These are phyloP conservation scores for Myrica gale DNA, from an alignment of 306 rosid species.

Conservation along the genomic window DNA sequence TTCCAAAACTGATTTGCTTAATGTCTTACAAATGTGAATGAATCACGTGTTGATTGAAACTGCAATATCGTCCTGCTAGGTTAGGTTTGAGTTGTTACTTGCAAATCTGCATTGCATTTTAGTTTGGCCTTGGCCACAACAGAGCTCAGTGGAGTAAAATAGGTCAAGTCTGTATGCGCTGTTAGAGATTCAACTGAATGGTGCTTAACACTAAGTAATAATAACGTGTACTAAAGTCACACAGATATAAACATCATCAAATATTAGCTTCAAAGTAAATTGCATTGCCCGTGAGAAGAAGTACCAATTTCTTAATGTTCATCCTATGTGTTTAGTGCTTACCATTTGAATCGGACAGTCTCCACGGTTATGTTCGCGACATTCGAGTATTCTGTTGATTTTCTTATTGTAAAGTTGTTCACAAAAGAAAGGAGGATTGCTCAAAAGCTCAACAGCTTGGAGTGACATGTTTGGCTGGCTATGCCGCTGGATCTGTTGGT, in stretches of 20 bases:
- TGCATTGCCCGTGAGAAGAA: not conserved
- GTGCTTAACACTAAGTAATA: not conserved
- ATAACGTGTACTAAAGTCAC: not conserved
- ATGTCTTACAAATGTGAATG: not conserved
- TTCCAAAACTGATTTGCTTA: not conserved
- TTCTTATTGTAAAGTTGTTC: constrained; percentile 43
- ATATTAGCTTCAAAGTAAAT: not conserved
- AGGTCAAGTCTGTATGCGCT: not conserved
- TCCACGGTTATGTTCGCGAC: constrained; percentile 65
- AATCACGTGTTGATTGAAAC: not conserved
- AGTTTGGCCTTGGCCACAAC: not conserved
- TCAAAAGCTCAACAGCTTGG: constrained; percentile 57
- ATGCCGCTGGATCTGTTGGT: constrained; percentile 63
- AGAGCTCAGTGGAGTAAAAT: not conserved
- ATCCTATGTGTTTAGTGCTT: constrained; percentile 27
- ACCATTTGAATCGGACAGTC: constrained; percentile 40
- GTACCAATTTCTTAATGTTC: constrained; percentile 10
- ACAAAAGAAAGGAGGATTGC: constrained; percentile 52
- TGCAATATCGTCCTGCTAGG: not conserved
- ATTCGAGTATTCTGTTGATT: constrained; percentile 56
- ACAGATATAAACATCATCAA: not conserved
- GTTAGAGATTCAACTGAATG: not conserved
- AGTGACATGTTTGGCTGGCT: constrained; percentile 62
- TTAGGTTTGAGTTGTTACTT: constrained; percentile 16
- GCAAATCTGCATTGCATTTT: not conserved